phyloP scores from a whole-genome alignment of 352 stramenopile species.

The Phytophthora ramorum region DNA sequence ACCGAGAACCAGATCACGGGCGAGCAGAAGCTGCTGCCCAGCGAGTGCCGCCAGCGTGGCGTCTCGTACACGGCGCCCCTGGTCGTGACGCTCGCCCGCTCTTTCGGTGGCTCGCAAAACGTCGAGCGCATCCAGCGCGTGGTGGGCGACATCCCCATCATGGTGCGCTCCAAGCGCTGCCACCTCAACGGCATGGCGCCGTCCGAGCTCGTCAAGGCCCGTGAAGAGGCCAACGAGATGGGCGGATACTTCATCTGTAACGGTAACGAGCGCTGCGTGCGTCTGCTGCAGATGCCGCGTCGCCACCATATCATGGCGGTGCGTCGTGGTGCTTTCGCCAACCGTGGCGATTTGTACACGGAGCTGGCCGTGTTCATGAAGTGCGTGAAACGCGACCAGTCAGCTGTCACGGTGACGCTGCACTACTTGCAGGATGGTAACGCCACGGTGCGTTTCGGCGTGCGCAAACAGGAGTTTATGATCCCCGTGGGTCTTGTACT shows the following conservation, averaged over 20 bases:
- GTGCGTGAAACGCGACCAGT: slow-evolving; percentile 96
- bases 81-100: slow-evolving; percentile 92
- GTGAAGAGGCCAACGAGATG: slow-evolving; percentile 97
- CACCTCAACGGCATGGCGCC: slow-evolving; percentile 92
- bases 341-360: slow-evolving; percentile 96
- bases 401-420: slow-evolving; percentile 96
- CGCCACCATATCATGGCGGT: slow-evolving; percentile 94
- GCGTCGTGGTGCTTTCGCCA: slow-evolving; percentile 97
- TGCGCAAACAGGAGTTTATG: slow-evolving; percentile 99
- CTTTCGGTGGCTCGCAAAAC: slow-evolving; percentile 81
- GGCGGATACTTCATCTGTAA: slow-evolving; percentile 99
- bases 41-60: slow-evolving; percentile 96
- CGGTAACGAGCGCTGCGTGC: slow-evolving; percentile 98
- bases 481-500: slow-evolving; percentile 97
- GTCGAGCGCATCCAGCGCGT: slow-evolving; percentile 86
- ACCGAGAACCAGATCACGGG: slow-evolving; percentile 85
- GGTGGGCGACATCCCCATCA: slow-evolving; percentile 97
- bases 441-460: slow-evolving; percentile 96
- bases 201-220: slow-evolving; percentile 85
- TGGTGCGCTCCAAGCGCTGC: slow-evolving; percentile 97
- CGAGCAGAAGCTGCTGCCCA: slow-evolving; percentile 89
- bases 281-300: slow-evolving; percentile 95
- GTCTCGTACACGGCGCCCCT: slow-evolving; percentile 97
- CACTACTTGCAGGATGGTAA: slow-evolving; percentile 99
- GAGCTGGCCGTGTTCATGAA: slow-evolving; percentile 98